Conservation (phyloP, 192 early-diverging fungal genomes). For the Entophlyctis helioformis region DNA sequence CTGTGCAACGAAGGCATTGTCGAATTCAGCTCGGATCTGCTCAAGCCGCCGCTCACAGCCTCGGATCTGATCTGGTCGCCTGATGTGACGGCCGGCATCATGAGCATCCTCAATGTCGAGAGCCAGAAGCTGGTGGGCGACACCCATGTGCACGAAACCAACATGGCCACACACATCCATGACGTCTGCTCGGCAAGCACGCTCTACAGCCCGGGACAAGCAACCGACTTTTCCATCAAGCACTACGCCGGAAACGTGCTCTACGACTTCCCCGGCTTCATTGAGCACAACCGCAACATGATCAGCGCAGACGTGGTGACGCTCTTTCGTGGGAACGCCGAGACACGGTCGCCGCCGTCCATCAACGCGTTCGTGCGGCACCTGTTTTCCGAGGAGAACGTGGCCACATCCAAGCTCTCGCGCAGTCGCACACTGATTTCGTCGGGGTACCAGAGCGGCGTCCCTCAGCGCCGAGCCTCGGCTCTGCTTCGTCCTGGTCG, state of each 20-base stretch:
- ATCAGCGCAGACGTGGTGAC: slow-evolving; percentile 71
- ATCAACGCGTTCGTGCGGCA: slow-evolving; percentile 62
- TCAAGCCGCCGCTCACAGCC: no score
- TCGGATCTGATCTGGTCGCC: slow-evolving; percentile 39
- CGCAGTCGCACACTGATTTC: no score
- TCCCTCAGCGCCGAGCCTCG: no score
- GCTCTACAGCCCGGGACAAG: slow-evolving; percentile 2
- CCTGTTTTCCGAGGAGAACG: slow-evolving; percentile 64
- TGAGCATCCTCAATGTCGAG: slow-evolving; percentile 16
- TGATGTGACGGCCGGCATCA: slow-evolving; percentile 4
- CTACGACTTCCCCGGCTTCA: slow-evolving; percentile 70
- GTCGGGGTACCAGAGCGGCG: no score
- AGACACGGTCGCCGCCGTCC: no score
- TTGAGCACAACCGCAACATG: slow-evolving; percentile 63
- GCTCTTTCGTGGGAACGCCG: slow-evolving; percentile 50
- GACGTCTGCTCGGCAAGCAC: slow-evolving; percentile 9
- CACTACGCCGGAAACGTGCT: slow-evolving; percentile 62
- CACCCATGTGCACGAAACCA: neutral
- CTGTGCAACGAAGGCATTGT: slow-evolving; percentile 43
- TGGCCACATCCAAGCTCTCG: no score
- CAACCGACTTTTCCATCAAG: slow-evolving; percentile 52
- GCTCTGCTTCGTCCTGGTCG: no score
- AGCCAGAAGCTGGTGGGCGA: no score
- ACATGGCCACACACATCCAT: slow-evolving; percentile 7
- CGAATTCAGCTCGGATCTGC: slow-evolving; percentile 17